Evolutionary conservation across 1,139 yeast genomes (phyloP), one percentile per base, ranked within the genome.

Genomic region (Magnusiomyces fungicola): DNA sequence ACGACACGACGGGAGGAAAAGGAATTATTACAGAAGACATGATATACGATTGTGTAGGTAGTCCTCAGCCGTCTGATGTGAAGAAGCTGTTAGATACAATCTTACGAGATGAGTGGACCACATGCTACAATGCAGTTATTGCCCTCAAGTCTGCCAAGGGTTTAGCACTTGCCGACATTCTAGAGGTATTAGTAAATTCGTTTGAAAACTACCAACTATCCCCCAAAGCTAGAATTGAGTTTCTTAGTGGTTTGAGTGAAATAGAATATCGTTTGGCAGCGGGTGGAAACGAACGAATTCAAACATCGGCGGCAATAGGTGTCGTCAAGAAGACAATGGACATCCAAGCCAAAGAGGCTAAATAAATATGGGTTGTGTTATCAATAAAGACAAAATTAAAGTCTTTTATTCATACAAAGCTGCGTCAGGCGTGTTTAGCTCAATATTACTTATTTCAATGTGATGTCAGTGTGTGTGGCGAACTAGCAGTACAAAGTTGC

Each of bases 11-110:
- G 25, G 23, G 25, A 7, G 70, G 66, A 3, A 70, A 68, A 21
- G 81, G 78, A 50, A 69, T 67, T 40, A 82, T 90, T 37, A 78
- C 83, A 32, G 77, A 75, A 43, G 79, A 79, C 50, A 83, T 86
- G 80, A 81, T 94, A 34, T 94, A 87, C 65, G 96, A 90, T 58
- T 90, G 97, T 66, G 82, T 94, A 46, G 99, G 99, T 2, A 90
- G 95, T 0, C 97, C 98, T 1, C 85, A 84, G 57, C 98, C 98
- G 0, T 75, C 74, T 44, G 97, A 90, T 58, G 76, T 92, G 32
- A 86, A 84, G 59, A 71, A 80, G 0, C 81, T 88, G 10, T 70
- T 92, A 54, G 83, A 83, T 56, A 77, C 92, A 6, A 80, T 92
- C 33, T 70, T 94, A 63, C 81, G 80, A 58, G 95, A 88, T 54